Evolutionary conservation across 2,329 filamentous ascomycete genomes (phyloP).

Genomic region (Aspergillus sp.): DNA sequence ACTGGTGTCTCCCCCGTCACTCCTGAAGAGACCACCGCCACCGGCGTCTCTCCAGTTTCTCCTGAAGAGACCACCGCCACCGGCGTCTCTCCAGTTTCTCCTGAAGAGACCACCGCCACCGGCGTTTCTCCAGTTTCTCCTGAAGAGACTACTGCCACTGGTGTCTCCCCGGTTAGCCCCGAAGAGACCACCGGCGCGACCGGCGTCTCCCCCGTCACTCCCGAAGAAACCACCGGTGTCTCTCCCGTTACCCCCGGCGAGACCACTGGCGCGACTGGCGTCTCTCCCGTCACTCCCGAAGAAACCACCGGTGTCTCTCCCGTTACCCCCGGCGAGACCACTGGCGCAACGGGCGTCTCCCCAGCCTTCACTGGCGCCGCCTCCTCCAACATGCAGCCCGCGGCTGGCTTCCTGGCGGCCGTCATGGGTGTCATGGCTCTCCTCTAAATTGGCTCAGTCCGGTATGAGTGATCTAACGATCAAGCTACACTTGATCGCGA

Average conservation of each 20-base stretch:
- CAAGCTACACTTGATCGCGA: background rate
- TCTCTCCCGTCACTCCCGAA: conserved; percentile 2
- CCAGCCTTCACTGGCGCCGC: conserved; percentile 39
- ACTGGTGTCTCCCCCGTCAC: background rate
- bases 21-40: conserved; percentile 6
- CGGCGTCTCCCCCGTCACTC: conserved; percentile 1
- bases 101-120: conserved; percentile 9
- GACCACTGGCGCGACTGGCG: background rate
- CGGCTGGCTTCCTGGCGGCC: conserved; percentile 39
- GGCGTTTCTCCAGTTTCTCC: conserved; percentile 10
- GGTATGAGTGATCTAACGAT: background rate
- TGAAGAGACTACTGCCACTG: background rate
- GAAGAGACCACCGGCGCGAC: background rate
- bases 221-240: conserved; percentile 4
- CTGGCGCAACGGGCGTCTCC: background rate
- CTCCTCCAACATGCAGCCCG: conserved; percentile 35
- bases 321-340: conserved; percentile 5
- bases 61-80: background rate
- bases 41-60: conserved; percentile 9
- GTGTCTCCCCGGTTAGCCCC: background rate
- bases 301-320: conserved; percentile 1
- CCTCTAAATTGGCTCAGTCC: conserved; percentile 30
- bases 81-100: background rate
- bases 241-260: background rate
- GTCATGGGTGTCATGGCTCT: conserved; percentile 41